Conservation (phyloP, 169 alveolate genomes). For the Theileria parva region DNA sequence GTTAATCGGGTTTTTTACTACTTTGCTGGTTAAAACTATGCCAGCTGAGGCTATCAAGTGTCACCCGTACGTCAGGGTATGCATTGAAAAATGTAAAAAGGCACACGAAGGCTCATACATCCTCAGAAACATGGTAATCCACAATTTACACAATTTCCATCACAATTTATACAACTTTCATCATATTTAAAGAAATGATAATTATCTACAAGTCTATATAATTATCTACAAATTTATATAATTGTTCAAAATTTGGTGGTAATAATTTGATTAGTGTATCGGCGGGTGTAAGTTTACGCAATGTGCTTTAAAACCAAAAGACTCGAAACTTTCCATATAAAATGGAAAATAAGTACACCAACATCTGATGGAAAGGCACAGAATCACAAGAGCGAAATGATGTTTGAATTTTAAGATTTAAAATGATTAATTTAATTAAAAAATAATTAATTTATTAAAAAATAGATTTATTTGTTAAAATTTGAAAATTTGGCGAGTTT, state of each 20-base stretch:
- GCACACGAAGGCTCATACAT: constrained; percentile 30
- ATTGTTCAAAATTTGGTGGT: background rate
- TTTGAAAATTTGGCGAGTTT: too few species aligned
- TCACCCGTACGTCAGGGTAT: constrained; percentile 24
- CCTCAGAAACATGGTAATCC: constrained; percentile 9
- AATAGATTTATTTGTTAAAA: too few species aligned
- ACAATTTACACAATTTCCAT: background rate
- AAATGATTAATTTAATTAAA: too few species aligned
- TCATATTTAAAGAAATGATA: too few species aligned
- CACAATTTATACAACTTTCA: too few species aligned
- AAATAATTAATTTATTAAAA: too few species aligned
- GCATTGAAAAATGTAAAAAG: constrained; percentile 24
- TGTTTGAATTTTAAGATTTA: too few species aligned
- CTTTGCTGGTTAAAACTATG: background rate
- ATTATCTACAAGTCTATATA: too few species aligned
- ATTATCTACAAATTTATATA: too few species aligned
- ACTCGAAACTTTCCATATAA: background rate
- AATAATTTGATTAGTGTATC: constrained; percentile 11
- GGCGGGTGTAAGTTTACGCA: constrained; percentile 32
- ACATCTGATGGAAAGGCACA: too few species aligned
- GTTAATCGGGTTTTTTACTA: background rate
- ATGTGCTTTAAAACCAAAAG: constrained; percentile 28
- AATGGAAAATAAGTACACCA: background rate
- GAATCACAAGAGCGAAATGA: too few species aligned
- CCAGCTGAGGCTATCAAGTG: constrained; percentile 17